Percentiles rank a stretch among this genome's conserved stretches.
Evolutionary conservation across 306 rosid species (phyloP).

Genomic region (Acacia crassicarpa): DNA sequence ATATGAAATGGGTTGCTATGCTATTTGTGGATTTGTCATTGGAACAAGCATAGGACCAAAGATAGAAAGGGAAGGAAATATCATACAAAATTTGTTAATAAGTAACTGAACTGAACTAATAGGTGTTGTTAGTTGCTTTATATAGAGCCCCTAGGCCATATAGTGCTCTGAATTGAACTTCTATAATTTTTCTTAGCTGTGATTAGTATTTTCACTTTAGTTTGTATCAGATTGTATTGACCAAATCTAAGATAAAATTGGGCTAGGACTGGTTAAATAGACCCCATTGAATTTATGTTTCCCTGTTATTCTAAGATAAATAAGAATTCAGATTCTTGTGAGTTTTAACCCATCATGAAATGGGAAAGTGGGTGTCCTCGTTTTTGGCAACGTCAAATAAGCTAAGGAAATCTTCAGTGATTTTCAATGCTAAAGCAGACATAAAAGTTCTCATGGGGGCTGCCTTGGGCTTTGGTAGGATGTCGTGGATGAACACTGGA

Average conservation of each 20-base stretch:
- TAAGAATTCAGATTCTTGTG: neutral
- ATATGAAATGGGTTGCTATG: constrained; percentile 7
- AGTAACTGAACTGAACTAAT: neutral
- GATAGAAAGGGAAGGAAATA: neutral
- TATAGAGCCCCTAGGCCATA: neutral
- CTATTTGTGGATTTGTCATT: neutral
- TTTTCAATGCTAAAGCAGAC: neutral
- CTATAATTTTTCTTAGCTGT: neutral
- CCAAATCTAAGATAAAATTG: neutral
- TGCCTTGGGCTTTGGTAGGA: neutral
- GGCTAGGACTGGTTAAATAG: neutral
- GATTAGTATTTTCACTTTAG: neutral
- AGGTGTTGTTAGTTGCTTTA: neutral
- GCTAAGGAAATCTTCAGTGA: neutral
- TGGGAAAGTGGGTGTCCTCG: neutral
- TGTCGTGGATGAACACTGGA: neutral
- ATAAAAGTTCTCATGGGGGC: neutral
- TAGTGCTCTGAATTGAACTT: neutral
- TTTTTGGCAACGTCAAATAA: neutral
- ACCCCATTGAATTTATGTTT: neutral
- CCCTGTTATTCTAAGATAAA: neutral
- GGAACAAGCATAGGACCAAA: neutral
- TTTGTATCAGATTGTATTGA: neutral
- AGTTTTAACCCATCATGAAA: neutral
- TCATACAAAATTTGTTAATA: neutral